A percentile compares a stretch with the other conserved stretches of the same genome.
These are phyloP conservation scores for peach (Prunus persica) DNA, from an alignment of 306 rosid genomes.

Conservation along the genomic window Prunus_persica_NCBIv2 NC_034014.1:29423001-29423500, in stretches of 20 bases:
- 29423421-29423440: not conserved
- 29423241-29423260: not conserved
- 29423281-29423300: not conserved
- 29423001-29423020: not conserved
- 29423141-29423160: too few species aligned
- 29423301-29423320: not conserved
- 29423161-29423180: not conserved
- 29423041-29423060: not conserved
- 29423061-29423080: not conserved
- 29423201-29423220: constrained; percentile 11
- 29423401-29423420: not conserved
- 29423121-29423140: not conserved
- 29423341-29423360: not conserved
- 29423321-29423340: not conserved
- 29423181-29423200: not conserved
- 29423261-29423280: not conserved
- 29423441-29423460: not conserved
- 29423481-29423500: not conserved
- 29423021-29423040: not conserved
- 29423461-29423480: not conserved
- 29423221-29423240: constrained; percentile 17
- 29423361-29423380: not conserved
- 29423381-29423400: not conserved
- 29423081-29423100: not conserved
- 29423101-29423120: constrained; percentile 3